Conservation (phyloP, 768 basidiomycete species). For the Suillus americanus region DNA sequence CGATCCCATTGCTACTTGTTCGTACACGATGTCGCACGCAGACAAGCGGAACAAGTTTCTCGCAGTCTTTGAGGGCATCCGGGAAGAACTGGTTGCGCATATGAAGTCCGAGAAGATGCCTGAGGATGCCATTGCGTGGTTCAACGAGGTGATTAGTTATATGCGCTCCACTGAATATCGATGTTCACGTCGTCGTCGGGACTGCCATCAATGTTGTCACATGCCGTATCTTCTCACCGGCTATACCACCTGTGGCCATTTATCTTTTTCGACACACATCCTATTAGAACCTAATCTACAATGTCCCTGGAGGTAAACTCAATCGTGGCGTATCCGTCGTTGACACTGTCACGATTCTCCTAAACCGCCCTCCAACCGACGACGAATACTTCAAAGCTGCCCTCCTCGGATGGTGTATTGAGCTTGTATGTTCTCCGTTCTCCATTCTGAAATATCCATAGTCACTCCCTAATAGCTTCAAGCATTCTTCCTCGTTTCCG, state of each 20-base stretch:
- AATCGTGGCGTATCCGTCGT: conserved; percentile 95
- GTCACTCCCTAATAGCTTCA: conserved; percentile 61
- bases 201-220: not conserved
- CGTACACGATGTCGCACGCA: conserved; percentile 28
- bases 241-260: not conserved
- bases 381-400: conserved; percentile 90
- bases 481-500: conserved; percentile 95
- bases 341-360: conserved; percentile 87
- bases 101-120: conserved; percentile 77
- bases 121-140: conserved; percentile 82
- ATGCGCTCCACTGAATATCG: not conserved
- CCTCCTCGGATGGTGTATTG: conserved; percentile 92
- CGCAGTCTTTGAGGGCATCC: conserved; percentile 65
- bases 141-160: conserved; percentile 57
- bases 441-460: not conserved
- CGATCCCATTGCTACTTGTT: not conserved
- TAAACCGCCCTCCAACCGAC: conserved; percentile 65
- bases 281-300: conserved; percentile 80
- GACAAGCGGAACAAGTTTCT: conserved; percentile 65
- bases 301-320: conserved; percentile 95
- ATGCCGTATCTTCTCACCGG: not conserved
- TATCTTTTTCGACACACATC: conserved; percentile 6
- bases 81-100: conserved; percentile 74
- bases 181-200: not conserved
- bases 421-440: conserved; percentile 62